Percentiles rank a stretch among this genome's conserved stretches.
phyloP scores from a whole-genome alignment of 768 basidiomycete genomes.

The Pluteus cervinus region DNA sequence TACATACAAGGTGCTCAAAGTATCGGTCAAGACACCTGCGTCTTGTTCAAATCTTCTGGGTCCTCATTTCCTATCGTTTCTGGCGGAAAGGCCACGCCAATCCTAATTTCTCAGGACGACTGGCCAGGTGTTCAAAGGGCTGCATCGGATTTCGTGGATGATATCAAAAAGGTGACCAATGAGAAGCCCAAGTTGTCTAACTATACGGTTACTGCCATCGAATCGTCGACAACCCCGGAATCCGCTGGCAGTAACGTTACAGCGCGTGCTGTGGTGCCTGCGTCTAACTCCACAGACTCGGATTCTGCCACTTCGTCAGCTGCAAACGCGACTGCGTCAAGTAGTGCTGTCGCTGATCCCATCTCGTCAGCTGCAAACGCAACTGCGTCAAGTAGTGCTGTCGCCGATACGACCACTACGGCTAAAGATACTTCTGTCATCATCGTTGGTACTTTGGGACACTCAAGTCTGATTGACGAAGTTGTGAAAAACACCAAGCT shows the following conservation, averaged over 20 bases:
- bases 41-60: constrained; percentile 32
- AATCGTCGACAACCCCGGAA: no score
- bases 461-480: constrained; percentile 46
- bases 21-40: constrained; percentile 45
- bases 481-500: constrained; percentile 47
- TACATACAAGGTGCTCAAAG: no score
- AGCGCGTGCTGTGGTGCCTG: no score
- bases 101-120: constrained; percentile 48
- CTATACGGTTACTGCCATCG: no score
- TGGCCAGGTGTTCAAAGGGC: constrained; percentile 62
- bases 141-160: constrained; percentile 51
- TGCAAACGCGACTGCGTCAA: no score
- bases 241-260: no score
- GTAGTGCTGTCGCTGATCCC: constrained; percentile 31
- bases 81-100: constrained; percentile 38
- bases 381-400: constrained; percentile 20
- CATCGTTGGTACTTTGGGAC: constrained; percentile 60
- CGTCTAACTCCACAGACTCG: no score
- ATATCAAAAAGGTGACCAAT: constrained; percentile 57
- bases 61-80: constrained; percentile 39
- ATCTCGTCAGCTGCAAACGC: constrained; percentile 19
- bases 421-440: constrained; percentile 29
- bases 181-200: constrained; percentile 45
- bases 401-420: background rate
- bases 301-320: no score